Evolutionary conservation across 768 basidiomycete species (phyloP), one percentile per base, ranked within the genome.

Genomic region (Panaeolus papilionaceus): DNA sequence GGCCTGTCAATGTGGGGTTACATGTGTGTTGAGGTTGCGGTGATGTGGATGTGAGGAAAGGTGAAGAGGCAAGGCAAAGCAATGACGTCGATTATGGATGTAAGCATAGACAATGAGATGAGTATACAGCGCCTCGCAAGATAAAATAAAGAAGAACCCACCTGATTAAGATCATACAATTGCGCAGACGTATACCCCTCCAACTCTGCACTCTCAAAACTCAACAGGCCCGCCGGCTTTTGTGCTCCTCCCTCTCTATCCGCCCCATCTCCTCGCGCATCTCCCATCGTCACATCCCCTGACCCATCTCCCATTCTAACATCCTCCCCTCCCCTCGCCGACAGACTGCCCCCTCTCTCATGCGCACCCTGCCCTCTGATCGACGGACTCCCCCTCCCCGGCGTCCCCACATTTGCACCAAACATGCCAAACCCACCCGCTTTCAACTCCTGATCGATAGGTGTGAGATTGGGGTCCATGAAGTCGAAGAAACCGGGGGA

Each of bases 91-190:
- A 33, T 33, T 3, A 33, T 5, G 33, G 2, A 33, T 33, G 33
- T 33, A 33, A 3, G 33, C 33, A 33, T 33, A 33, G 33, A 33
- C 33, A 2, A 33, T 33, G 5, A 33, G 33, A 33, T 33, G 33
- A 33, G 33, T 33, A 33, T 33, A 33, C 33, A 33, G 33, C 33
- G 33, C 33, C 33, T 33, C 33, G 5, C 33, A 33, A 33, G 33
- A 33, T 33, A 33, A 16, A 51, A n/a, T 23, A 4, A 5, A n/a
- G 8, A 18, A 62, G 12, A 18, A 49, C 69, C 7, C 62, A 71
- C 75, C 63, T 76, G 74, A 64, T 76, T 76, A 70, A 76, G 64
- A 44, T 75, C 74, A 62, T 72, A 71, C 12, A 76, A 45, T 38
- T 76, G 71, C 18, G 74, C 70, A 23, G 73, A 71, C 2, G 74